Conservation (phyloP, 305 asterid genomes). For the Stenogyne calaminthoides region DNA sequence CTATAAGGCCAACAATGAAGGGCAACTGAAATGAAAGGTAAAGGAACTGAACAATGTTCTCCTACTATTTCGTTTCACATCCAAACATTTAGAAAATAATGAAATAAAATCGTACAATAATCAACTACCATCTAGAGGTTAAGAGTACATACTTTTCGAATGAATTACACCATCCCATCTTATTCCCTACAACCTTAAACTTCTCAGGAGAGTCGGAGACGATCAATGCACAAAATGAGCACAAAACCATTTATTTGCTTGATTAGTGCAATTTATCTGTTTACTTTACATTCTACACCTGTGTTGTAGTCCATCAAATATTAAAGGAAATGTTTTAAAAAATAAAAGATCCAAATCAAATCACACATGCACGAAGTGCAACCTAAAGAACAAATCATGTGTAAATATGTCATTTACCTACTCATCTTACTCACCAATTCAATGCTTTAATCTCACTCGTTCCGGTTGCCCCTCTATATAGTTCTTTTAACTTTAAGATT, state of each 20-base stretch:
- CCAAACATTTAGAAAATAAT: neutral
- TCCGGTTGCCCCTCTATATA: neutral
- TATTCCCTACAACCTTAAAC: neutral
- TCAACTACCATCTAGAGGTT: neutral
- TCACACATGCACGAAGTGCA: neutral
- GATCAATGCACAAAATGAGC: neutral
- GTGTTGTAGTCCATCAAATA: neutral
- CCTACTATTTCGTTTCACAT: neutral
- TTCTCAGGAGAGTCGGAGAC: neutral
- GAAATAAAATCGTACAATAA: neutral
- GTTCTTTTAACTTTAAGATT: neutral
- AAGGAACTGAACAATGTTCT: neutral
- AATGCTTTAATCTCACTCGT: neutral
- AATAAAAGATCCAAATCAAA: neutral
- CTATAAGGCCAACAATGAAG: neutral
- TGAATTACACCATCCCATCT: neutral
- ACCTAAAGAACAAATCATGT: neutral
- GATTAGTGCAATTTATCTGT: neutral
- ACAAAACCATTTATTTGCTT: neutral
- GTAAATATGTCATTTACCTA: neutral
- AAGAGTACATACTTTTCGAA: neutral
- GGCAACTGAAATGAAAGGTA: neutral
- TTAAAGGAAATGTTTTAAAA: neutral
- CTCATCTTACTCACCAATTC: neutral
- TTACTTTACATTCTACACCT: neutral